Conservation (phyloP, 73 alveolate genomes). For the Symbiodinium pilosum region DNA sequence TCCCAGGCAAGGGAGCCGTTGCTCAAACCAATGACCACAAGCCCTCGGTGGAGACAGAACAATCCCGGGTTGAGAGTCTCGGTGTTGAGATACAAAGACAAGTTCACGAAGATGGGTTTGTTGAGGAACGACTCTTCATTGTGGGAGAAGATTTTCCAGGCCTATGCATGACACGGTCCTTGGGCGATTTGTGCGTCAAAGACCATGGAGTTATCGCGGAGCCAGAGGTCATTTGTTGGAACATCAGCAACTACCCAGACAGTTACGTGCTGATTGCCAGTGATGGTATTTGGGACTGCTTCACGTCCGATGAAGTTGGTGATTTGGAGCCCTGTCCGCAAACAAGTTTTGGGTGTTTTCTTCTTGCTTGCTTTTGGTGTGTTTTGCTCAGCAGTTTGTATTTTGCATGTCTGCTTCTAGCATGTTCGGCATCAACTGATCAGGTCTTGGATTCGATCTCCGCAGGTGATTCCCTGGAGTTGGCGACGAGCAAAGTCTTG, state of each 20-base stretch:
- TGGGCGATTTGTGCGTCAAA: constrained; percentile 81
- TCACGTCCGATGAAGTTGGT: constrained; percentile 37
- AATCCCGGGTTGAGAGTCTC: constrained; percentile 43
- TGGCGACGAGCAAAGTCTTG: constrained; percentile 25
- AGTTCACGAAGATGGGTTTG: constrained; percentile 64
- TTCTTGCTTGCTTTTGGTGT: background rate
- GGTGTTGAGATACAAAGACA: constrained; percentile 58
- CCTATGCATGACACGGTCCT: constrained; percentile 80
- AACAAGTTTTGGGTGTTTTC: background rate
- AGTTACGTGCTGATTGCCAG: constrained; percentile 42
- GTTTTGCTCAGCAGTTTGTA: background rate
- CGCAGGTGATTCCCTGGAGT: constrained; percentile 43
- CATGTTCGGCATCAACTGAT: background rate
- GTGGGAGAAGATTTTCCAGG: constrained; percentile 71
- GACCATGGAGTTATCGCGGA: constrained; percentile 74
- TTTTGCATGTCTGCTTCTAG: background rate
- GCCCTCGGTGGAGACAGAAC: constrained; percentile 76
- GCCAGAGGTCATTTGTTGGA: constrained; percentile 63
- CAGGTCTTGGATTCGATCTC: constrained; percentile 39
- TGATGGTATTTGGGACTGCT: constrained; percentile 81
- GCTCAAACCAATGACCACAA: constrained; percentile 50
- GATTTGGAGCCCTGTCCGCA: constrained; percentile 32
- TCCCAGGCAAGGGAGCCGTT: constrained; percentile 46
- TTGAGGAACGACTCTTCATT: constrained; percentile 81
- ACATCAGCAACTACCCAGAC: constrained; percentile 3